phyloP scores from a whole-genome alignment of 805 yeast genomes.

The Saccharomycopsis guyanensis region DNA sequence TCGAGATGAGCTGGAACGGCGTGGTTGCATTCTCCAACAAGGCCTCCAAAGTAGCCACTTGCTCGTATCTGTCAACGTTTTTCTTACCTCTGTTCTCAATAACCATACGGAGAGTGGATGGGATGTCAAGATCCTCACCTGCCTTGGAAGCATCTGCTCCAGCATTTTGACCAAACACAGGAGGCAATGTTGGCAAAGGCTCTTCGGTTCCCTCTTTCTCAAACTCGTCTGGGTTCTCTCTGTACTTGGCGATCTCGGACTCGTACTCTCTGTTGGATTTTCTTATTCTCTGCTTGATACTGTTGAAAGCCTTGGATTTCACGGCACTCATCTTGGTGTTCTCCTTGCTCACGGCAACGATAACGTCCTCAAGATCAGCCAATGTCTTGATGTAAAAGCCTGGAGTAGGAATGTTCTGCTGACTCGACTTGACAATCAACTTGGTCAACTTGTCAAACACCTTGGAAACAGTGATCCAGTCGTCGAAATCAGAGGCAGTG shows the following conservation, averaged over 20 bases:
- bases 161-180: too few species aligned
- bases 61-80: slow-evolving; percentile 78
- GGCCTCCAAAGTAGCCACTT: slow-evolving; percentile 64
- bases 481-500: slow-evolving; percentile 27
- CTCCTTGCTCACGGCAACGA: slow-evolving; percentile 43
- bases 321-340: slow-evolving; percentile 67
- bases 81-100: slow-evolving; percentile 93
- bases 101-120: slow-evolving; percentile 64
- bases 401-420: slow-evolving; percentile 73
- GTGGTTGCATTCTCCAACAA: slow-evolving; percentile 37
- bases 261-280: slow-evolving; percentile 69
- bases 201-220: slow-evolving; percentile 40
- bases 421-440: slow-evolving; percentile 57
- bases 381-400: slow-evolving; percentile 59
- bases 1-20: slow-evolving; percentile 70
- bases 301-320: slow-evolving; percentile 80
- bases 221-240: slow-evolving; percentile 67
- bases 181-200: too few species aligned
- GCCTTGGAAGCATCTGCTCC: slow-evolving; percentile 17
- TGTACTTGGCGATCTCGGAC: slow-evolving; percentile 48
- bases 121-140: slow-evolving; percentile 43
- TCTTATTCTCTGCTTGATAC: slow-evolving; percentile 80
- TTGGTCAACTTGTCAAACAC: slow-evolving; percentile 78
- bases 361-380: slow-evolving; percentile 62
- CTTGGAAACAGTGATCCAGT: slow-evolving; percentile 62